Base-by-base conservation (phyloP, 352 stramenopile species). In the Phytophthora chlamydospora region DNA sequence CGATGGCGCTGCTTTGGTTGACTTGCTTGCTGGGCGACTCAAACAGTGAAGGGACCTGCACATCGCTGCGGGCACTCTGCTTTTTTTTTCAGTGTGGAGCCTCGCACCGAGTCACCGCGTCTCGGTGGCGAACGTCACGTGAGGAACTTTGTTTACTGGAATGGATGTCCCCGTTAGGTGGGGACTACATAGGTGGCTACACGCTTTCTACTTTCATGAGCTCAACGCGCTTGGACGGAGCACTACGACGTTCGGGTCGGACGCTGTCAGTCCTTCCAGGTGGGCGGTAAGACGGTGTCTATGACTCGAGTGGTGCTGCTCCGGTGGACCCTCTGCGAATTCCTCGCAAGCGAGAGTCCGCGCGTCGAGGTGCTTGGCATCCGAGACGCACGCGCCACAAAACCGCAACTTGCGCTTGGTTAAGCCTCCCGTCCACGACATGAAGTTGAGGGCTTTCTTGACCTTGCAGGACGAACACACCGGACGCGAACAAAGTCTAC, bases 381-480 rank as follows among this genome's bases (percentile, higher is more conserved):
- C 44, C 0, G 27, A 29, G 7, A 33, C 17, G 38, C 68, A 75
- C 5, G 10, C 5, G 0, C 43, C 33, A 40, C 62, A 75, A 39
- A 72, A 75, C 4, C 45, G 32, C 39, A 58, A 56, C 42, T 58
- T 57, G 38, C 58, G 65, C 33, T 56, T 56, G 29, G 62, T n/a
- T 16, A 68, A 42, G 11, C 41, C 44, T 44, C 46, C 41, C 16
- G 42, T 47, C 45, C 41, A 50, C 13, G 63, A 56, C 32, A 71
- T 36, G 21, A 62, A 68, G 51, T 32, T 36, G 42, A 72, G 47
- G 6, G 44, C 14, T 49, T 75, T 58, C 19, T 61, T 69, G 46
- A 69, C 46, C 9, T 52, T 52, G 58, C 62, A 72, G 12, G 67
- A 44, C 14, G 67, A 41, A 46, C 67, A 72, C 17, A 61, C 49